Evolutionary conservation across 495 filamentous ascomycete species (phyloP).

Genomic region (Hypoxylon cercidicola): DNA sequence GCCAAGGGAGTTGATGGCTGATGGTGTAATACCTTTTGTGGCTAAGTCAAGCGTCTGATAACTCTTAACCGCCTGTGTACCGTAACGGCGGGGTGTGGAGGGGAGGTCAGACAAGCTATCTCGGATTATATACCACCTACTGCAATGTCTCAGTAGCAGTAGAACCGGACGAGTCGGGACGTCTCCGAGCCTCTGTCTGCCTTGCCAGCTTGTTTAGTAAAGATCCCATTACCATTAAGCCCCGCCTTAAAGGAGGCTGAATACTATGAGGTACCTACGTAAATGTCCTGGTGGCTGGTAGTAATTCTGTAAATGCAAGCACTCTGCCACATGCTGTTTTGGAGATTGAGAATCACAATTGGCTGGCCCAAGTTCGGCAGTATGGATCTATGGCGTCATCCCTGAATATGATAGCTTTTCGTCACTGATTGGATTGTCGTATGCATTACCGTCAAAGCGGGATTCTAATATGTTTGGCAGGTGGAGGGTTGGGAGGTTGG

Average conservation of each 20-base stretch:
- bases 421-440: constrained; percentile 35
- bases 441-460: constrained; percentile 35
- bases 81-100: constrained; percentile 8
- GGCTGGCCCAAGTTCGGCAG: constrained; percentile 18
- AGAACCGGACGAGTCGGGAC: constrained; percentile 29
- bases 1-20: too few relatives aligned
- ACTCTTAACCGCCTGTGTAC: constrained; percentile 10
- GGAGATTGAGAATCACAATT: constrained; percentile 9
- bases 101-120: constrained; percentile 3
- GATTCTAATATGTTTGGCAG: constrained; percentile 13
- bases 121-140: background rate
- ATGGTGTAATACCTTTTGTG: too few relatives aligned
- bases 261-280: background rate
- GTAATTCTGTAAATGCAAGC: background rate
- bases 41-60: too few relatives aligned
- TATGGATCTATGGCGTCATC: constrained; percentile 39
- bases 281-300: background rate
- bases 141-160: constrained; percentile 12
- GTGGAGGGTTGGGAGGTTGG: constrained; percentile 11
- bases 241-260: constrained; percentile 19
- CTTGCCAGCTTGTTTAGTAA: constrained; percentile 18
- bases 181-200: constrained; percentile 16
- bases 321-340: constrained; percentile 7
- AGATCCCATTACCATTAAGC: background rate
- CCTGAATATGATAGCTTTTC: constrained; percentile 12